A percentile compares a stretch with the other conserved stretches of the same genome.
These are phyloP conservation scores for Cylindrotheca fusiformis DNA, from an alignment of 108 stramenopile genomes.

Conservation along the genomic window DNA sequence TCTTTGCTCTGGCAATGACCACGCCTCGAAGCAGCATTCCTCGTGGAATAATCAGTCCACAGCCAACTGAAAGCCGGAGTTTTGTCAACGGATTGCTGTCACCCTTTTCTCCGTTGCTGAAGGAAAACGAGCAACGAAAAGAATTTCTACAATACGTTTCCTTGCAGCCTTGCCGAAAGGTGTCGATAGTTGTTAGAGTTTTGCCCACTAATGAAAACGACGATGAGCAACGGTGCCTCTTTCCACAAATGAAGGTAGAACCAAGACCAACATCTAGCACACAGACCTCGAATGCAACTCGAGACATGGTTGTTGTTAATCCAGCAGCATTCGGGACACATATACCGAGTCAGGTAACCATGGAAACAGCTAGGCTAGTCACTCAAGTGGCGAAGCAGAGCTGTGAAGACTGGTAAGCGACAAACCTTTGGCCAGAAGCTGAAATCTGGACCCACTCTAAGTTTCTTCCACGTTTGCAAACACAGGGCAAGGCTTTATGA, in stretches of 20 bases:
- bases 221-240: slow-evolving; percentile 27
- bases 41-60: slow-evolving; percentile 13
- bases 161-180: slow-evolving; percentile 39
- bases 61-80: slow-evolving; percentile 10
- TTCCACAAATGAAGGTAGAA: slow-evolving; percentile 28
- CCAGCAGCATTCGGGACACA: slow-evolving; percentile 67
- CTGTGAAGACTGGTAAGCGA: slow-evolving; percentile 59
- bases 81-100: slow-evolving; percentile 31
- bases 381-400: slow-evolving; percentile 49
- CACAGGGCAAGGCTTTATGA: slow-evolving; percentile 29
- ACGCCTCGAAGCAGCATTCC: not conserved
- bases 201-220: slow-evolving; percentile 9
- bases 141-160: slow-evolving; percentile 29
- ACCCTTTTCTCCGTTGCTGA: slow-evolving; percentile 32
- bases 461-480: too few species aligned
- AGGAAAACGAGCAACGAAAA: slow-evolving; percentile 1
- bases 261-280: not conserved
- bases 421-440: too few species aligned
- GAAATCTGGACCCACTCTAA: too few species aligned
- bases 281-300: slow-evolving; percentile 6
- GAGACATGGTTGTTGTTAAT: slow-evolving; percentile 73
- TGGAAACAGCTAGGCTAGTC: slow-evolving; percentile 75
- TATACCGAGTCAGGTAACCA: slow-evolving; percentile 57
- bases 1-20: not conserved
- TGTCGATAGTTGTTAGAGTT: slow-evolving; percentile 29